Evolutionary conservation across 345 rosid species (phyloP).

Genomic region (Corchorus capsularis): DNA sequence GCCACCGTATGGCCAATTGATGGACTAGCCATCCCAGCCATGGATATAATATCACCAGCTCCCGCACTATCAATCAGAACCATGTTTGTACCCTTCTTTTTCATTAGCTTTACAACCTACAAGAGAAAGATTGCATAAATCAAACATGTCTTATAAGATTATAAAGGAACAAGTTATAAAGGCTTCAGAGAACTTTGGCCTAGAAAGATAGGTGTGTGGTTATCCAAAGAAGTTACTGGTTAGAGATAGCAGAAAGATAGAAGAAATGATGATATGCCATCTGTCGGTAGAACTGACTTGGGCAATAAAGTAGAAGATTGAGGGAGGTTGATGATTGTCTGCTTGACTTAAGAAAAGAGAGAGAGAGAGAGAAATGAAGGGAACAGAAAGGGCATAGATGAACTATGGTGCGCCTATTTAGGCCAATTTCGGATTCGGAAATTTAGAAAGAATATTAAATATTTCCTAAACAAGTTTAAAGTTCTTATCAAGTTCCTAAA

Average conservation of each 20-base stretch:
- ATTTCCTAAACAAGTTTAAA: not conserved
- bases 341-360: not conserved
- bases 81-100: conserved; percentile 91
- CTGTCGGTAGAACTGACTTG: too few relatives aligned
- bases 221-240: not conserved
- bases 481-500: not conserved
- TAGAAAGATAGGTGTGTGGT: not conserved
- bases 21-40: conserved; percentile 87
- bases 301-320: not conserved
- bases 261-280: not conserved
- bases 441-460: not conserved
- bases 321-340: conserved; percentile 1
- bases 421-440: not conserved
- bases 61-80: conserved; percentile 82
- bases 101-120: conserved; percentile 94
- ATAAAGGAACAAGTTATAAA: not conserved
- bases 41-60: conserved; percentile 93
- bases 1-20: conserved; percentile 94
- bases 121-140: conserved; percentile 17
- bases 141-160: not conserved
- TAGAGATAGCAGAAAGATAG: not conserved
- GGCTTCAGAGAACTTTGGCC: not conserved
- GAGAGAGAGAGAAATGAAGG: not conserved
- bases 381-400: not conserved
- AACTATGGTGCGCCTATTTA: conserved; percentile 7